phyloP scores from a whole-genome alignment of 1,284 basidiomycete species.

The Apiotrichum veenhuisii region DNA sequence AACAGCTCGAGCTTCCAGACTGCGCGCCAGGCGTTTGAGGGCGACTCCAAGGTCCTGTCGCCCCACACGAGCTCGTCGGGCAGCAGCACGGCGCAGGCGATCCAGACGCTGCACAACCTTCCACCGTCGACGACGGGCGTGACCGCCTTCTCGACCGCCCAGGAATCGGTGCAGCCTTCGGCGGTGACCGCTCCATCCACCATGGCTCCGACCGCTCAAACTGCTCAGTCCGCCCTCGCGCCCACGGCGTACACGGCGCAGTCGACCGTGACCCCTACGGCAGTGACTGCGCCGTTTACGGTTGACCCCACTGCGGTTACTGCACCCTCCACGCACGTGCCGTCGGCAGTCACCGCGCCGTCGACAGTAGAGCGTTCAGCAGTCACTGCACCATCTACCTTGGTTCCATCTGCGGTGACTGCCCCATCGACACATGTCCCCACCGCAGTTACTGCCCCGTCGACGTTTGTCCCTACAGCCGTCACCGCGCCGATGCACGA shows the following conservation, averaged over 20 bases:
- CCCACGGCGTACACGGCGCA: background rate
- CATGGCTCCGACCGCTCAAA: background rate
- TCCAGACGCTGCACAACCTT: background rate
- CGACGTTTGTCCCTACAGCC: background rate
- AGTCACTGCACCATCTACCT: background rate
- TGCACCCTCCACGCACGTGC: background rate
- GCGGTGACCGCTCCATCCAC: background rate
- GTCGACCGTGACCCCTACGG: background rate
- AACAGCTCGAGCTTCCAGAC: background rate
- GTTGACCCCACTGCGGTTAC: background rate
- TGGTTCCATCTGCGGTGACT: background rate
- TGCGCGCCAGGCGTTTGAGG: slow-evolving; percentile 1
- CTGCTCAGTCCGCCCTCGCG: background rate
- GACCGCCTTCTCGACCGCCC: background rate
- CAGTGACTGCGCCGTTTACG: background rate
- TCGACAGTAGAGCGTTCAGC: background rate
- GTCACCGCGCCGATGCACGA: background rate
- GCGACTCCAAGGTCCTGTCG: background rate
- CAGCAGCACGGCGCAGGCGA: background rate
- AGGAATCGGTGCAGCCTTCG: background rate
- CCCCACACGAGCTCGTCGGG: background rate
- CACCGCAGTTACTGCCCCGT: background rate
- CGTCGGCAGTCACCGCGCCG: background rate
- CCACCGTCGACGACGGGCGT: background rate
- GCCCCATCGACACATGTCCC: background rate